phyloP scores from a whole-genome alignment of 73 alveolate genomes.

The Paramecium primaurelia region DNA sequence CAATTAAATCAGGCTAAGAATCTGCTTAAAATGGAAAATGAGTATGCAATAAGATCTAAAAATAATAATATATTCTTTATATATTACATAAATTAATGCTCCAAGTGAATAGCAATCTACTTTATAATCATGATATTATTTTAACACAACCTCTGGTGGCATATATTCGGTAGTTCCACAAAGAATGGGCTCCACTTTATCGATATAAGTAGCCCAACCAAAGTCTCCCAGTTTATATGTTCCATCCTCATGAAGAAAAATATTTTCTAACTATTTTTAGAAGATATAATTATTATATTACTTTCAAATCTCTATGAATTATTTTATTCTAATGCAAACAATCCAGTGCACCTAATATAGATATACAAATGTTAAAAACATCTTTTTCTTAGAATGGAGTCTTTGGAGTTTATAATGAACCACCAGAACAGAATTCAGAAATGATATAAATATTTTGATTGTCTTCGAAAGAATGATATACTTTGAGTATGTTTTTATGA shows the following conservation, averaged over 20 bases:
- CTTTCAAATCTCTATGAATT: slow-evolving; percentile 24
- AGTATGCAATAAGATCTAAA: not conserved
- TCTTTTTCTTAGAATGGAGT: not conserved
- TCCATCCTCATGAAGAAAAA: slow-evolving; percentile 10
- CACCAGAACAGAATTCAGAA: not conserved
- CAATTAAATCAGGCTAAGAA: not conserved
- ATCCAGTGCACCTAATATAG: not conserved
- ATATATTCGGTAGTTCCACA: slow-evolving; percentile 86
- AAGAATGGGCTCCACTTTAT: slow-evolving; percentile 8
- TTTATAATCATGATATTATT: slow-evolving; percentile 68
- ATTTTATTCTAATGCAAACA: not conserved
- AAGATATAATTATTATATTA: not conserved
- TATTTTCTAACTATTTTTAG: slow-evolving; percentile 2
- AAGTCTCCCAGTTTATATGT: not conserved
- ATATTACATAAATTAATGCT: slow-evolving; percentile 65
- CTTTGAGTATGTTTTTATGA: slow-evolving; percentile 31
- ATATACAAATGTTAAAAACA: not conserved
- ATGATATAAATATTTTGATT: not conserved
- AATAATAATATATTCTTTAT: not conserved
- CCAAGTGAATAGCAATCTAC: slow-evolving; percentile 87
- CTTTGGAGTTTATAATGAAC: not conserved
- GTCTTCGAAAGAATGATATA: not conserved
- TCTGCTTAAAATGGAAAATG: not conserved
- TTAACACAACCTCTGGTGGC: slow-evolving; percentile 89
- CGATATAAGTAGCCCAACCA: slow-evolving; percentile 27